These are phyloP conservation scores for Pseudotsuga menziesii DNA, from an alignment of 75 land plant species.

Conservation along the genomic window DNA sequence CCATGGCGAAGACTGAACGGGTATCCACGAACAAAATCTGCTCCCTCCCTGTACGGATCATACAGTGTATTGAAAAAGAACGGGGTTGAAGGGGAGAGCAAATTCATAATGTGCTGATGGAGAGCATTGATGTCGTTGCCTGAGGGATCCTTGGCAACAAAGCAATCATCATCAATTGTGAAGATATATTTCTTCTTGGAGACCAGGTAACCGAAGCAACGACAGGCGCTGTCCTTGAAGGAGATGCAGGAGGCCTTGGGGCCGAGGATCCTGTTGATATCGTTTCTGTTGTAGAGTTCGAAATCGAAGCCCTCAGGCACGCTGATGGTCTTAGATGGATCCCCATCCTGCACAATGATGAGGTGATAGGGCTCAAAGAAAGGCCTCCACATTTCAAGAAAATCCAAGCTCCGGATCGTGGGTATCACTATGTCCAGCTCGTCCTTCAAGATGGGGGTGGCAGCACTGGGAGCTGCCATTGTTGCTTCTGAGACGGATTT, in stretches of 20 bases:
- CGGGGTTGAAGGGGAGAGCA: too few relatives aligned
- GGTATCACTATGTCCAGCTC: constrained; percentile 69
- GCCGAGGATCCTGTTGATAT: constrained; percentile 59
- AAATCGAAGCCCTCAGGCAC: constrained; percentile 66
- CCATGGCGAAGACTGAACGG: too few relatives aligned
- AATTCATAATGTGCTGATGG: too few relatives aligned
- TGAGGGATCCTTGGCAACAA: too few relatives aligned
- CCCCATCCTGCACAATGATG: constrained; percentile 67
- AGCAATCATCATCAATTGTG: too few relatives aligned
- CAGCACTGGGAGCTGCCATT: not conserved
- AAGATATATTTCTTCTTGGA: too few relatives aligned
- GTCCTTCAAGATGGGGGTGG: constrained; percentile 28
- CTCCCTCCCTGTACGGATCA: too few relatives aligned
- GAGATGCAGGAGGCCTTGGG: constrained; percentile 63
- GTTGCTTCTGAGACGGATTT: too few relatives aligned
- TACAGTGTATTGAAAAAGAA: too few relatives aligned
- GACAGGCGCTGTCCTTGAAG: constrained; percentile 71
- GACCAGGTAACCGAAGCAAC: constrained; percentile 71
- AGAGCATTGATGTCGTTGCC: too few relatives aligned
- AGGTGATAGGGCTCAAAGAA: constrained; percentile 62
- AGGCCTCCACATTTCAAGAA: constrained; percentile 71
- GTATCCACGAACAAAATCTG: too few relatives aligned
- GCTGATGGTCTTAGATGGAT: constrained; percentile 40
- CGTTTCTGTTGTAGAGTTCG: constrained; percentile 66
- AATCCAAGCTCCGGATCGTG: constrained; percentile 56